Evolutionary conservation across 176 grass and related monocot species (phyloP).

Genomic region (Lolium perenne): DNA sequence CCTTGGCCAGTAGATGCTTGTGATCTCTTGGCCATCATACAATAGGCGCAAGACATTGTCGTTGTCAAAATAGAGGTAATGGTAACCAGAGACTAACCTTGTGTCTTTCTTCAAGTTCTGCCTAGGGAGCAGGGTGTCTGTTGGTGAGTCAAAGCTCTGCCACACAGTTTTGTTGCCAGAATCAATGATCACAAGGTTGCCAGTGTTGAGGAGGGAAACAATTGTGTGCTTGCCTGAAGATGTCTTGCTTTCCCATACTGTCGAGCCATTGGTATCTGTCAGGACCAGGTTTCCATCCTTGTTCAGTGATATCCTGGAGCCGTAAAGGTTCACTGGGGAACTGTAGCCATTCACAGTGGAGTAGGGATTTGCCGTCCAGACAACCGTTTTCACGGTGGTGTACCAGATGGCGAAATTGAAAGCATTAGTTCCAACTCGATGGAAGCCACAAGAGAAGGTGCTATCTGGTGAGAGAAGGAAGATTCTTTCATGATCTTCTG

Average conservation of each 20-base stretch:
- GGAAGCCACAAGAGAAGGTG: conserved; percentile 63
- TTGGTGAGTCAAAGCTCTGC: conserved; percentile 65
- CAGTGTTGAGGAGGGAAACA: conserved; percentile 58
- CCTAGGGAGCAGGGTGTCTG: conserved; percentile 59
- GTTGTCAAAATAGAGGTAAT: conserved; percentile 67
- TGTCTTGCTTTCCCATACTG: conserved; percentile 63
- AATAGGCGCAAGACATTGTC: conserved; percentile 62
- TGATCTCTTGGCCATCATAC: conserved; percentile 61
- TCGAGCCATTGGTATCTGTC: conserved; percentile 61
- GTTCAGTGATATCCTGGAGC: conserved; percentile 59
- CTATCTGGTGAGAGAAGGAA: conserved; percentile 47
- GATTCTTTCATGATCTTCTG: conserved; percentile 41
- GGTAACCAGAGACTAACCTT: conserved; percentile 61
- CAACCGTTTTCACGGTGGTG: conserved; percentile 51
- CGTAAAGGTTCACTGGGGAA: conserved; percentile 55
- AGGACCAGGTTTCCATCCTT: conserved; percentile 68
- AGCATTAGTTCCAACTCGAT: conserved; percentile 51
- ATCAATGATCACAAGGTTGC: conserved; percentile 64
- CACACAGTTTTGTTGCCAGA: conserved; percentile 52
- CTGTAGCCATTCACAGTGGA: conserved; percentile 28
- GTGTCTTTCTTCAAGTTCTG: conserved; percentile 58
- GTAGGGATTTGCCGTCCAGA: conserved; percentile 70
- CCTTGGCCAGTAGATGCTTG: conserved; percentile 78
- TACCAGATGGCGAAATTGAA: conserved; percentile 77
- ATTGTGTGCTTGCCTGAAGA: conserved; percentile 45